Percentiles rank a stretch among this genome's conserved stretches.
Evolutionary conservation across 768 basidiomycete genomes (phyloP).

Genomic region (Amanita muscaria): DNA sequence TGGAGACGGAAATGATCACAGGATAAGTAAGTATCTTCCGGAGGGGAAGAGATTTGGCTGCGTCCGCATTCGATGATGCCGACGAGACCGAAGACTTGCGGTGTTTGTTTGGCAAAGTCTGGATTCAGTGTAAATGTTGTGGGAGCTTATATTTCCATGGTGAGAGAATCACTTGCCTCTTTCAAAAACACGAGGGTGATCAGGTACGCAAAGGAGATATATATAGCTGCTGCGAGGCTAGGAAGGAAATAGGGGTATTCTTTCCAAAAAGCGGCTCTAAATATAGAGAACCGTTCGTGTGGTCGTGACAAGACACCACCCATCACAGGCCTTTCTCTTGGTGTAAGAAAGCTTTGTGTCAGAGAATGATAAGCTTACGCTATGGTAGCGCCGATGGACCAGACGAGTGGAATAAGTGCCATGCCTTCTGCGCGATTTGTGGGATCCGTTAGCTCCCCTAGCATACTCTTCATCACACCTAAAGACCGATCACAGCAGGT

Average conservation of each 20-base stretch:
- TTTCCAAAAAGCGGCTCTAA: constrained; percentile 48
- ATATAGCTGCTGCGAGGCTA: constrained; percentile 35
- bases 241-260: constrained; percentile 72
- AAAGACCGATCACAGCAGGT: no score
- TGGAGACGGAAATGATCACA: constrained; percentile 57
- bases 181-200: constrained; percentile 30
- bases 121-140: background rate
- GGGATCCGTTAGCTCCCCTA: constrained; percentile 58
- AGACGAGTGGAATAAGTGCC: constrained; percentile 33
- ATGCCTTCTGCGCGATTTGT: constrained; percentile 44
- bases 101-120: background rate
- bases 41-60: constrained; percentile 25
- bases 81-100: no score
- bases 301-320: constrained; percentile 63
- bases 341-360: constrained; percentile 19
- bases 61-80: background rate
- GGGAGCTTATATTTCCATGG: no score
- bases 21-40: constrained; percentile 36
- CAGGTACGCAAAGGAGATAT: constrained; percentile 26
- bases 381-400: constrained; percentile 35
- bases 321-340: constrained; percentile 45
- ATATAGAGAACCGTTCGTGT: constrained; percentile 50
- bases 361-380: constrained; percentile 26
- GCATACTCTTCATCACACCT: constrained; percentile 67
- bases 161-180: constrained; percentile 25